Evolutionary conservation across 768 basidiomycete species (phyloP), one percentile per base, ranked within the genome.

Genomic region (Lactifluus hygrophoroides): DNA sequence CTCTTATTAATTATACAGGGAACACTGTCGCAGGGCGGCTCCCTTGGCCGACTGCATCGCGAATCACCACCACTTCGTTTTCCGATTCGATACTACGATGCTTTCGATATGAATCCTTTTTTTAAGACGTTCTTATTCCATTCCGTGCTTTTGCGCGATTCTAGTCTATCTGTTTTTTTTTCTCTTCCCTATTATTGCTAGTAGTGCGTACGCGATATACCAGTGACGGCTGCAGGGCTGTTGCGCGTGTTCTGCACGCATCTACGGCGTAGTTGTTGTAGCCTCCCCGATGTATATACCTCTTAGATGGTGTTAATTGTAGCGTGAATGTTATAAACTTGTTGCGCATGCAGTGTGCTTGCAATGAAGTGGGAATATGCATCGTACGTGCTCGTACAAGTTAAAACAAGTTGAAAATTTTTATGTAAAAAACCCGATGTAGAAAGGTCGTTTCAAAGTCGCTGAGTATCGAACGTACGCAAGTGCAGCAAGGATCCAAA

Each of bases 121-220:
- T 37, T 57, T 44, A 28, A 37, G 44, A 47, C 35, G 28, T 58
- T 46, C 27, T 59, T 59, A 60, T 60, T 55, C 9, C 47, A 35
- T 60, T 60, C 54, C 44, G 44, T 51, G 59, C 59, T 9, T 28
- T 27, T 16, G 59, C 54, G 38, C 35, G 54, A 46, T 60, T 61
- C 47, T 13, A 21, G 40, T 52, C 17, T 35, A 23, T 53, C 25
- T 17, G 5, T 9, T 45, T 50, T 9, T n/a, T 10, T 17, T 23
- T 19, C 16, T 4, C 14, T 5, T 28, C 11, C 28, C 25, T 32
- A 27, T 19, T 34, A 48, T 54, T 10, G 13, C 13, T 43, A 14
- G 14, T 21, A 32, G 30, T 25, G 38, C 16, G 6, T 37, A 44
- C 47, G 51, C n/a, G 46, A 42, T 38, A 47, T 50, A 43, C 43